phyloP scores from a whole-genome alignment of 176 grass and related monocot species.

The Themeda triandra region DNA sequence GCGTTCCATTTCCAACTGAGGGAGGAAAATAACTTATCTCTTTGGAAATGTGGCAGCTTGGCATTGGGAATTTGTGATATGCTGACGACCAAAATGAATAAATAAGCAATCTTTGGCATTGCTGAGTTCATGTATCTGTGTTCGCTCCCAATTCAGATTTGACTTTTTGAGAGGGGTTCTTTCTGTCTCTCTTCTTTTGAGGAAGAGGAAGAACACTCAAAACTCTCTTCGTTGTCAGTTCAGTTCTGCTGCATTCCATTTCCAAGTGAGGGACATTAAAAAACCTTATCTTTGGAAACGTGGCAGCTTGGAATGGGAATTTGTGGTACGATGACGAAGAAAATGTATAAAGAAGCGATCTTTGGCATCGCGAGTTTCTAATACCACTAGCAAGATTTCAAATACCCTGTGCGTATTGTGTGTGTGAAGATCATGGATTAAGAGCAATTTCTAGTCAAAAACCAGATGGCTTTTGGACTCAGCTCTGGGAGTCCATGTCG shows the following conservation, averaged over 20 bases:
- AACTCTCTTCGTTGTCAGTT: not conserved
- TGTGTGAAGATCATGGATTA: not conserved
- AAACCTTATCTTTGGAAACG: not conserved
- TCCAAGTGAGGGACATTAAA: not conserved
- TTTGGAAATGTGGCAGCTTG: slow-evolving; percentile 1
- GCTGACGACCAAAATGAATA: not conserved
- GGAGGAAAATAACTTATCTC: too few species aligned
- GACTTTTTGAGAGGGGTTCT: not conserved
- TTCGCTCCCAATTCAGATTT: not conserved
- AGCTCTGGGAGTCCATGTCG: not conserved
- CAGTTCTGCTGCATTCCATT: not conserved
- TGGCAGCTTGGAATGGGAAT: not conserved
- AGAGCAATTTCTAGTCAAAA: not conserved
- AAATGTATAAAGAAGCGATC: not conserved
- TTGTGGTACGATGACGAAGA: not conserved
- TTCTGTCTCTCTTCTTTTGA: not conserved
- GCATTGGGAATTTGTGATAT: slow-evolving; percentile 1
- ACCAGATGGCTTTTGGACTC: not conserved
- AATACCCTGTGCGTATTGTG: too few species aligned
- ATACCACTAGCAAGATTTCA: not conserved
- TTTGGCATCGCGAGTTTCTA: not conserved
- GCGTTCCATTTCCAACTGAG: not conserved
- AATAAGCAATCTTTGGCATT: not conserved
- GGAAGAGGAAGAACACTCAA: not conserved
- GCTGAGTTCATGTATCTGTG: not conserved